Conservation (phyloP, 2,329 filamentous ascomycete genomes). For the Claviceps sorghi region DNA sequence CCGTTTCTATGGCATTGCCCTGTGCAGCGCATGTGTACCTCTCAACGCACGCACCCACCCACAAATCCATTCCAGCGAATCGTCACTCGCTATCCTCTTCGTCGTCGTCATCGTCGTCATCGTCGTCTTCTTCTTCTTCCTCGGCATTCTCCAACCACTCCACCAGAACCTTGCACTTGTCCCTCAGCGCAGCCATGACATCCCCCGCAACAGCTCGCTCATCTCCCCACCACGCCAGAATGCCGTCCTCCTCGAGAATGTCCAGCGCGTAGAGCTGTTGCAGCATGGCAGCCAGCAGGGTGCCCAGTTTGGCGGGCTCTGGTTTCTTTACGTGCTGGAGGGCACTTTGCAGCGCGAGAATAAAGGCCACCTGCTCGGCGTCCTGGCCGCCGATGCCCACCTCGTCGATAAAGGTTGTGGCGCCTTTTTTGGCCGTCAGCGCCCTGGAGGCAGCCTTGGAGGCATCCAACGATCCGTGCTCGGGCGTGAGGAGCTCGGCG, state of each 20-base stretch:
- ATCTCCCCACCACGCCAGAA: constrained; percentile 79
- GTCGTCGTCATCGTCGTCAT: constrained; percentile 47
- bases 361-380: constrained; percentile 72
- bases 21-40: not conserved
- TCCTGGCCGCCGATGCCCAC: constrained; percentile 50
- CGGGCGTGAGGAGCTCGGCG: constrained; percentile 46
- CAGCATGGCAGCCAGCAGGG: constrained; percentile 59
- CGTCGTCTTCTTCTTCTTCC: constrained; percentile 53
- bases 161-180: constrained; percentile 63
- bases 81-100: constrained; percentile 19
- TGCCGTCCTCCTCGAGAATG: constrained; percentile 75
- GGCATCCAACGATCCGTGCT: constrained; percentile 39
- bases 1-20: too few species aligned
- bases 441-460: constrained; percentile 49
- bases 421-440: constrained; percentile 39
- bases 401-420: constrained; percentile 40
- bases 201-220: constrained; percentile 45
- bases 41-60: not conserved
- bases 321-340: constrained; percentile 50
- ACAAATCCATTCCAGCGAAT: not conserved
- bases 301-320: constrained; percentile 34
- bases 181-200: constrained; percentile 54
- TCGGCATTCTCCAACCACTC: constrained; percentile 72
- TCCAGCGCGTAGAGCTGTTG: constrained; percentile 79
- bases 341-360: constrained; percentile 69